Percentiles rank a stretch among this genome's conserved stretches.
phyloP scores from a whole-genome alignment of 2,329 filamentous ascomycete genomes.

The Diaporthe ilicicola region DNA sequence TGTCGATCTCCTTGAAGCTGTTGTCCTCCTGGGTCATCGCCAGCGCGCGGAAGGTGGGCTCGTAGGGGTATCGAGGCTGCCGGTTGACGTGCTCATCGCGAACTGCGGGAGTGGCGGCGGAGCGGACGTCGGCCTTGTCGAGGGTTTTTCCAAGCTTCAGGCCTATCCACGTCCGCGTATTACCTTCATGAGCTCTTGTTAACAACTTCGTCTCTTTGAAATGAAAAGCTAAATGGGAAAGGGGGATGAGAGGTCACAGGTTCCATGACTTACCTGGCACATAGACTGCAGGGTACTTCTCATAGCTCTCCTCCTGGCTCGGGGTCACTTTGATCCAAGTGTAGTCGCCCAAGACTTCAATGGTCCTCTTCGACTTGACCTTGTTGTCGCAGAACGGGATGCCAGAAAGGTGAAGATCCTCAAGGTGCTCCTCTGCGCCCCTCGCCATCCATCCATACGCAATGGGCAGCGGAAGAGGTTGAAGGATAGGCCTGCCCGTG shows the following conservation, averaged over 20 bases:
- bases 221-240: not conserved
- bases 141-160: not conserved
- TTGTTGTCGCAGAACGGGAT: not conserved
- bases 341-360: constrained; percentile 28
- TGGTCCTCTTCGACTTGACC: not conserved
- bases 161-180: constrained; percentile 18
- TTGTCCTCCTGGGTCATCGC: not conserved
- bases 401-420: constrained; percentile 5
- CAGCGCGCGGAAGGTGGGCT: constrained; percentile 29
- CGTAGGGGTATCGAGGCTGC: constrained; percentile 23
- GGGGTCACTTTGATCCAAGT: constrained; percentile 27
- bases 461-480: constrained; percentile 3
- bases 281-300: constrained; percentile 23
- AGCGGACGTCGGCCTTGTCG: not conserved
- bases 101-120: not conserved
- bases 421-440: constrained; percentile 17
- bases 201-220: not conserved
- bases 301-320: constrained; percentile 13
- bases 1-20: constrained; percentile 15
- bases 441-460: constrained; percentile 24
- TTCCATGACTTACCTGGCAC: constrained; percentile 13
- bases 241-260: not conserved
- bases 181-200: not conserved
- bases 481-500: not conserved
- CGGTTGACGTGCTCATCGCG: constrained; percentile 16